These are phyloP conservation scores for Taiozyma sp. DNA, from an alignment of 1,139 yeast genomes.

Conservation along the genomic window DNA sequence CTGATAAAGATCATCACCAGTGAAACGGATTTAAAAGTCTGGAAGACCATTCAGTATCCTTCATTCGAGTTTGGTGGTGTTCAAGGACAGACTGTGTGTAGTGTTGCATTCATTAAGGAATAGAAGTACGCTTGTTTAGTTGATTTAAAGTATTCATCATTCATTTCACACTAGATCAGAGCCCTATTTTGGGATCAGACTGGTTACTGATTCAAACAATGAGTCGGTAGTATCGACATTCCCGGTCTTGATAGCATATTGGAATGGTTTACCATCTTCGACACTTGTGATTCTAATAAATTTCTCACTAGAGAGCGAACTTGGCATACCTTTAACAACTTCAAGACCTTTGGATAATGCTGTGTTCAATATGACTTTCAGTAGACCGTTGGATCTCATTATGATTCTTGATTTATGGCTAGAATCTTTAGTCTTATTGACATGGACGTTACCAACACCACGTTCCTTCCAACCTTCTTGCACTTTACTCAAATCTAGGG, in stretches of 20 bases:
- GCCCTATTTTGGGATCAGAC: slow-evolving; percentile 25
- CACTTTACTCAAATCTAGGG: slow-evolving; percentile 57
- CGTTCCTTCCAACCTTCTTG: slow-evolving; percentile 91
- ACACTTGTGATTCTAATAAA: slow-evolving; percentile 63
- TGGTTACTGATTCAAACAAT: slow-evolving; percentile 47
- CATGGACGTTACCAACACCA: slow-evolving; percentile 82
- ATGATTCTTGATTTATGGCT: slow-evolving; percentile 51
- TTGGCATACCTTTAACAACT: slow-evolving; percentile 73
- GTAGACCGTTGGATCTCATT: slow-evolving; percentile 87
- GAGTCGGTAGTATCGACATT: slow-evolving; percentile 55
- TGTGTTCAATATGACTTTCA: slow-evolving; percentile 76
- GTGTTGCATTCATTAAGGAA: slow-evolving; percentile 57
- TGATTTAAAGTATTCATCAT: background rate
- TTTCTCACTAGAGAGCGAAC: slow-evolving; percentile 76
- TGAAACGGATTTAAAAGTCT: slow-evolving; percentile 40
- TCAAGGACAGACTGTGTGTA: slow-evolving; percentile 82
- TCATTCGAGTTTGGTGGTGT: slow-evolving; percentile 84
- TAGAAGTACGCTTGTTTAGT: background rate
- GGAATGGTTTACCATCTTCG: slow-evolving; percentile 63
- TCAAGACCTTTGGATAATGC: slow-evolving; percentile 57
- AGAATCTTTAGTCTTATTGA: slow-evolving; percentile 45
- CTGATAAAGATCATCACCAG: slow-evolving; percentile 47
- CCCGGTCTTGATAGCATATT: slow-evolving; percentile 74
- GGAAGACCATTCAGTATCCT: slow-evolving; percentile 70
- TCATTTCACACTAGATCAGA: background rate